Evolutionary conservation across 129 eudicot genomes (phyloP).

Genomic region (Tagetes erecta): DNA sequence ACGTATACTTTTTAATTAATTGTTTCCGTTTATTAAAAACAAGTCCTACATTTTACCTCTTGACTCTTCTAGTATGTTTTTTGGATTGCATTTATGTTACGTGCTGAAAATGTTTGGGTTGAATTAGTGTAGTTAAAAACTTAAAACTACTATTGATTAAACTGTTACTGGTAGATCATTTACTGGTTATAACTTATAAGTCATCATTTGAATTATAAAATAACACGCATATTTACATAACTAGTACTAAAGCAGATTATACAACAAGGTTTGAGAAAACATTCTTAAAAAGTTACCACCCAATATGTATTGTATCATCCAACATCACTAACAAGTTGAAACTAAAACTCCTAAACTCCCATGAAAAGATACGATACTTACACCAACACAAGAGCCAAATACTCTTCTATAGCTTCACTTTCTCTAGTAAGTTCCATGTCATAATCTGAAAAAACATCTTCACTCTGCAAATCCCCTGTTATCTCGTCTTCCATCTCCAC

Average conservation of each 20-base stretch:
- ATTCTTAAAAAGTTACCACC: background rate
- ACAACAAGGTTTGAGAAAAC: background rate
- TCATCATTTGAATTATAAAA: too few species aligned
- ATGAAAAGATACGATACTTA: slow-evolving; percentile 16
- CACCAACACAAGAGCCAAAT: slow-evolving; percentile 45
- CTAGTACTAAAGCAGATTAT: background rate
- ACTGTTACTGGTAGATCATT: too few species aligned
- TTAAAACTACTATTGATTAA: too few species aligned
- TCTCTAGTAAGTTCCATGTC: slow-evolving; percentile 82
- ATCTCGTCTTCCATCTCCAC: slow-evolving; percentile 84
- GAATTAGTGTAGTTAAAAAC: too few species aligned
- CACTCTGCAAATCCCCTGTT: slow-evolving; percentile 52
- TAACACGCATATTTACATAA: background rate
- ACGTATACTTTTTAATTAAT: too few species aligned
- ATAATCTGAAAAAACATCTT: slow-evolving; percentile 77
- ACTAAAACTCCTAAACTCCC: slow-evolving; percentile 18
- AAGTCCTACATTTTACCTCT: too few species aligned
- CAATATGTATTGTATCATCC: background rate
- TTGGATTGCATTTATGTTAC: too few species aligned
- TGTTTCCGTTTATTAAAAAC: too few species aligned
- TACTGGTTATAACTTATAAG: too few species aligned
- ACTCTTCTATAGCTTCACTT: slow-evolving; percentile 87
- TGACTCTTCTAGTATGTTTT: too few species aligned
- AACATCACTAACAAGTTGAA: slow-evolving; percentile 12
- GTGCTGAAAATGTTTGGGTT: too few species aligned